A percentile compares a stretch with the other conserved stretches of the same genome.
These are phyloP conservation scores for Domatiomyces catenatus DNA, from an alignment of 2,329 filamentous ascomycete species.

Conservation along the genomic window DNA sequence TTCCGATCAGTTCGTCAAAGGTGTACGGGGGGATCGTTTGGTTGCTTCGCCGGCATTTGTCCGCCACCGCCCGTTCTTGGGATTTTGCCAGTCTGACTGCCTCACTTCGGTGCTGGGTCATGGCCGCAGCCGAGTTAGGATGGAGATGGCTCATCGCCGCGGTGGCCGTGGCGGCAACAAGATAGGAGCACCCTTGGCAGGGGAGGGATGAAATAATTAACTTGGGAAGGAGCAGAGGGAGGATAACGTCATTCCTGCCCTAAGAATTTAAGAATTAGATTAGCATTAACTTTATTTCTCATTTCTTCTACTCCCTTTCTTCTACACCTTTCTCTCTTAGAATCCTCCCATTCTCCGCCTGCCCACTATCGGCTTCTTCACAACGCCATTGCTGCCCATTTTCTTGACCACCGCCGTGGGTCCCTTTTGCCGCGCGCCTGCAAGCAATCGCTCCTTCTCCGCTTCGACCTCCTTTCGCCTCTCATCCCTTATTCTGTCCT, in stretches of 20 bases:
- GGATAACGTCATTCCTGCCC: too few relatives aligned
- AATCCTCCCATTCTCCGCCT: slow-evolving; percentile 15
- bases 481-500: slow-evolving; percentile 70
- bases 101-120: slow-evolving; percentile 35
- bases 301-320: too few relatives aligned
- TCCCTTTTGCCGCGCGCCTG: slow-evolving; percentile 7
- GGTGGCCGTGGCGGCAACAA: neutral
- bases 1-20: slow-evolving; percentile 37
- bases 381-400: slow-evolving; percentile 16
- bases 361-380: slow-evolving; percentile 16
- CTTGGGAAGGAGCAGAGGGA: neutral
- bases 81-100: slow-evolving; percentile 32
- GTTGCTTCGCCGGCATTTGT: slow-evolving; percentile 32
- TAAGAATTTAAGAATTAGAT: too few relatives aligned
- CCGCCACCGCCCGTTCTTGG: slow-evolving; percentile 30
- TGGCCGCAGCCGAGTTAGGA: slow-evolving; percentile 19
- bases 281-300: too few relatives aligned
- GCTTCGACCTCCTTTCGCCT: slow-evolving; percentile 33
- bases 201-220: neutral
- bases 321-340: neutral
- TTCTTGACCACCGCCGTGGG: slow-evolving; percentile 14
- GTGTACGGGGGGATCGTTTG: slow-evolving; percentile 31
- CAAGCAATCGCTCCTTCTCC: slow-evolving; percentile 20
- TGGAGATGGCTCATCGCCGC: slow-evolving; percentile 11
- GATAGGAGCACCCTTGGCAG: neutral